Percentiles rank a stretch among this genome's conserved stretches.
phyloP scores from a whole-genome alignment of 768 basidiomycete genomes.

The Mycena pura region DNA sequence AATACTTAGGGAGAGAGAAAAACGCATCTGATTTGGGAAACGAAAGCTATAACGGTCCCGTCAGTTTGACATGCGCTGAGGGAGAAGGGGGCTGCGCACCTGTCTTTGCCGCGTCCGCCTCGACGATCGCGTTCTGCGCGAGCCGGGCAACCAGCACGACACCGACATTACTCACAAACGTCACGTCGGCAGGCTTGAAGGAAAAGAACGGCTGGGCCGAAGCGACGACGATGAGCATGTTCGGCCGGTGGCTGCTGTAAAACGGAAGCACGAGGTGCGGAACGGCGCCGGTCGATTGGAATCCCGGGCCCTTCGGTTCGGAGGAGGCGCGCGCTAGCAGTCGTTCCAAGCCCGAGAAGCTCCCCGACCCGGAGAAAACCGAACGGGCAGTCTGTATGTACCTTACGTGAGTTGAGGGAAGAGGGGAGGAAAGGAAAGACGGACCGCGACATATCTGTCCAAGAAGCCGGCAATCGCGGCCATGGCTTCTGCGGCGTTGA shows the following conservation, averaged over 20 bases:
- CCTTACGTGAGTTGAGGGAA: not conserved
- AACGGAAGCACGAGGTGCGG: slow-evolving; percentile 15
- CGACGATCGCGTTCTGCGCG: slow-evolving; percentile 9
- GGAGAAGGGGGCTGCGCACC: not conserved
- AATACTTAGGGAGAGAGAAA: not conserved
- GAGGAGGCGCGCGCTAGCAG: not conserved
- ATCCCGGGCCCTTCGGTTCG: no score
- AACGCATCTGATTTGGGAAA: slow-evolving; percentile 21
- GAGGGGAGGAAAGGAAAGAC: not conserved
- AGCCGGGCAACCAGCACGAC: slow-evolving; percentile 8
- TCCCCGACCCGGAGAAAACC: not conserved
- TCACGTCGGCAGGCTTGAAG: slow-evolving; percentile 9
- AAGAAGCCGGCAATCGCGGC: slow-evolving; percentile 1
- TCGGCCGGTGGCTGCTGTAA: slow-evolving; percentile 9
- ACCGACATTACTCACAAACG: slow-evolving; percentile 13
- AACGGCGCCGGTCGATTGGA: not conserved
- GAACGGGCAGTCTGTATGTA: slow-evolving; percentile 8
- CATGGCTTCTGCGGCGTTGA: slow-evolving; percentile 4
- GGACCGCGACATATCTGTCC: not conserved
- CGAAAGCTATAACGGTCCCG: slow-evolving; percentile 4
- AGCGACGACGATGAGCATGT: slow-evolving; percentile 12
- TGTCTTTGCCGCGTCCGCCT: slow-evolving; percentile 19
- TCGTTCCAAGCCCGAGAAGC: not conserved
- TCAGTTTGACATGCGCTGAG: not conserved
- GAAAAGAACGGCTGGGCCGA: not conserved